Conservation (phyloP, 345 rosid genomes). For the Iberis pinnata region DNA sequence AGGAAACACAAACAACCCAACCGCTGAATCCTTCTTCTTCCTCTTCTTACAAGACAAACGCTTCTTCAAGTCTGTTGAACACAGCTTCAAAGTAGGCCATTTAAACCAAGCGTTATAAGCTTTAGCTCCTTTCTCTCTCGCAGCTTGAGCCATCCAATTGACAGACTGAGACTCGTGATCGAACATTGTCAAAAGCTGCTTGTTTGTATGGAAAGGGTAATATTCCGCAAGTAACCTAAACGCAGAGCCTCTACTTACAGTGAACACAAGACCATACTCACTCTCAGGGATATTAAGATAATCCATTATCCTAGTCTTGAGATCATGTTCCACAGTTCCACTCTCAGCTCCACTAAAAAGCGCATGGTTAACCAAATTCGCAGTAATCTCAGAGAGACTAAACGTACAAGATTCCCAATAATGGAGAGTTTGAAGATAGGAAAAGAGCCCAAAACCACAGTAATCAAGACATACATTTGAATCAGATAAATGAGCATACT, state of each 20-base stretch:
- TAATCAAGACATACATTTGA: slow-evolving; percentile 90
- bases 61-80: slow-evolving; percentile 75
- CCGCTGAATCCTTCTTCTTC: slow-evolving; percentile 72
- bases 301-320: slow-evolving; percentile 76
- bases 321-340: slow-evolving; percentile 70
- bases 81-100: slow-evolving; percentile 77
- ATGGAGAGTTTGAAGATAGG: slow-evolving; percentile 57
- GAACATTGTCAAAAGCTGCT: slow-evolving; percentile 69
- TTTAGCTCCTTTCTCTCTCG: slow-evolving; percentile 82
- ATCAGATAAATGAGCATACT: slow-evolving; percentile 49
- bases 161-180: slow-evolving; percentile 94
- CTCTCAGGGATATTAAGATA: slow-evolving; percentile 78
- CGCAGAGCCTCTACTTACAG: slow-evolving; percentile 87
- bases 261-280: slow-evolving; percentile 81
- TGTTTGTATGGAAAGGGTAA: slow-evolving; percentile 70
- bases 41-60: slow-evolving; percentile 61
- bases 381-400: slow-evolving; percentile 77
- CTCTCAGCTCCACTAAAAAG: slow-evolving; percentile 73
- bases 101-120: slow-evolving; percentile 81
- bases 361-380: slow-evolving; percentile 79
- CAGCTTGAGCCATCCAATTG: slow-evolving; percentile 81
- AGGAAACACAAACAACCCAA: slow-evolving; percentile 91
- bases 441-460: slow-evolving; percentile 86
- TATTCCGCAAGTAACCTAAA: slow-evolving; percentile 74
- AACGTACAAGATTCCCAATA: slow-evolving; percentile 70